phyloP scores from a whole-genome alignment of 1,139 yeast genomes.

The Pichia sorboxylosa region DNA sequence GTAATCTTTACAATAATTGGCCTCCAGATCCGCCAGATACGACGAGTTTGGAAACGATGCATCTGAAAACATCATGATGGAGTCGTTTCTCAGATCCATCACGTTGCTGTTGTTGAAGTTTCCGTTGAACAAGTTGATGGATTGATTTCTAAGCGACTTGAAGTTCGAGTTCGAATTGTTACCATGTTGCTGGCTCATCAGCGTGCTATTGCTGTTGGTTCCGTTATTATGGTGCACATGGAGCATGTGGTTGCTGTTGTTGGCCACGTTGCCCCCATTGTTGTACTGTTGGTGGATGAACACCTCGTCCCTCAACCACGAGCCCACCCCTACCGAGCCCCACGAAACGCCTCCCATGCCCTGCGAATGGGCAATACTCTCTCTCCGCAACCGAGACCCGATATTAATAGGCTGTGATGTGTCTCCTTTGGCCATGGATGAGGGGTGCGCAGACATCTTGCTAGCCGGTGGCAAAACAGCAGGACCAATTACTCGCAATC shows the following conservation, averaged over 20 bases:
- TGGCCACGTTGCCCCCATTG: constrained; percentile 11
- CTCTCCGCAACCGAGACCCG: constrained; percentile 53
- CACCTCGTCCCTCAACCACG: constrained; percentile 93
- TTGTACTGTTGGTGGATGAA: constrained; percentile 26
- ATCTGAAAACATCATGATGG: constrained; percentile 30
- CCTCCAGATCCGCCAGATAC: constrained; percentile 84
- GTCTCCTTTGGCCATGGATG: constrained; percentile 2
- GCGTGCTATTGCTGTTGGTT: not conserved
- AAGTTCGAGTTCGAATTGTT: not conserved
- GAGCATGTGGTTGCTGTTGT: constrained; percentile 14
- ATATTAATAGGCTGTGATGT: constrained; percentile 24
- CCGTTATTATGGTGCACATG: too few relatives aligned
- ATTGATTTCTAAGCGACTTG: constrained; percentile 8
- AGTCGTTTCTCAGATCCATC: constrained; percentile 17
- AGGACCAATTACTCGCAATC: not conserved
- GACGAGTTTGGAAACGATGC: constrained; percentile 55
- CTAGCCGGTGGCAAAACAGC: not conserved
- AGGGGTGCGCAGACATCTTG: constrained; percentile 11
- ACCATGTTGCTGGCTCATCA: not conserved
- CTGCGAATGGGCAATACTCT: constrained; percentile 87
- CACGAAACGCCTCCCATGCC: constrained; percentile 98
- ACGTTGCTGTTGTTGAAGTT: constrained; percentile 14
- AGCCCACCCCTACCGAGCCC: constrained; percentile 92
- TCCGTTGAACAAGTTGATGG: constrained; percentile 13
- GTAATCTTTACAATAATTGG: constrained; percentile 92